Percentiles rank a stretch among this genome's conserved stretches.
Evolutionary conservation across 2,329 filamentous ascomycete genomes (phyloP).

Genomic region (Fusarium chaquense): DNA sequence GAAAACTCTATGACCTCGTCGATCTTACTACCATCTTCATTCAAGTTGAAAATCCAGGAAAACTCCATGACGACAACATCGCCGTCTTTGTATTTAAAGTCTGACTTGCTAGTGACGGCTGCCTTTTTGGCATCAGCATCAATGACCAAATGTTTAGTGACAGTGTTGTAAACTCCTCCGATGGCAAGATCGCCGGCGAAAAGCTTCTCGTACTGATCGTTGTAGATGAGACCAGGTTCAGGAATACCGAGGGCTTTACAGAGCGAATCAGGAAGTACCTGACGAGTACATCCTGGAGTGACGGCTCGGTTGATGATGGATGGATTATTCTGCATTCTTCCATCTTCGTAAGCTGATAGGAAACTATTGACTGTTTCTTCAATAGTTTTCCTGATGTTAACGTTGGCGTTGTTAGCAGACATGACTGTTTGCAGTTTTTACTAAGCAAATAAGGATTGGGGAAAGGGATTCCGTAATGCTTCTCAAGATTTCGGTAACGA

Average conservation of each 20-base stretch:
- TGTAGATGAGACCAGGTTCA: slow-evolving; percentile 13
- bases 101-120: slow-evolving; percentile 7
- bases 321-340: slow-evolving; percentile 6
- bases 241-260: slow-evolving; percentile 18
- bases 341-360: slow-evolving; percentile 25
- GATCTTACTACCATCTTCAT: slow-evolving; percentile 25
- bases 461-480: too few relatives aligned
- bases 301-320: slow-evolving; percentile 30
- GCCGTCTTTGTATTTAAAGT: slow-evolving; percentile 26
- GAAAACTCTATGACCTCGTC: slow-evolving; percentile 31
- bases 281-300: slow-evolving; percentile 25
- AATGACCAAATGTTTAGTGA: slow-evolving; percentile 7
- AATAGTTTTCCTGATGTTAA: slow-evolving; percentile 9
- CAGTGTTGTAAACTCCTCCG: slow-evolving; percentile 12
- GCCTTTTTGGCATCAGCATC: slow-evolving; percentile 23
- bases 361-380: slow-evolving; percentile 27
- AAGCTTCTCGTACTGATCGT: slow-evolving; percentile 22
- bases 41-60: slow-evolving; percentile 24
- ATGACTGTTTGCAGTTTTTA: not conserved
- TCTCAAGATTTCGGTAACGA: fast-evolving
- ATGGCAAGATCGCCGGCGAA: slow-evolving; percentile 20
- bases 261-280: slow-evolving; percentile 21
- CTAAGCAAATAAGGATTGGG: too few relatives aligned
- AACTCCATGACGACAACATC: slow-evolving; percentile 12
- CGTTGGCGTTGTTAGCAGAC: not conserved